Base-by-base conservation (phyloP, 2,329 filamentous ascomycete genomes). In the Myriosclerotinia curreyana region DNA sequence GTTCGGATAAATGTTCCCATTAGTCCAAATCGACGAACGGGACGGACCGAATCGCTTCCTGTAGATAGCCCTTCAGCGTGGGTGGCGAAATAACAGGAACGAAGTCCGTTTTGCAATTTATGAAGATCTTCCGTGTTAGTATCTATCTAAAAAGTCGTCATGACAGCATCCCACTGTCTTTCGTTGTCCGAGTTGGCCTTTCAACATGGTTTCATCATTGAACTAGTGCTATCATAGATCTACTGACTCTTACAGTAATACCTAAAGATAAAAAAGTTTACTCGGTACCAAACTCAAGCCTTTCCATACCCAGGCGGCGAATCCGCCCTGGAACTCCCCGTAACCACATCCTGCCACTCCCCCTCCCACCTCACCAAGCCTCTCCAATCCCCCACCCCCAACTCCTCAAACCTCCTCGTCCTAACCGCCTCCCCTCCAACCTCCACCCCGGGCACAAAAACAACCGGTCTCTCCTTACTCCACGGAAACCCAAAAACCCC, bases 351-450 rank as follows among this genome's bases (percentile, higher is more conserved):
- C 38, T 65, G 64, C 66, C 66, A 67, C 42, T 66, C 67, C 31
- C 65, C 67, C 7, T 68, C 66, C 25, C 50, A 63, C 0, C 60
- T 60, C 20, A 68, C 60, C 63, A 69, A n/a, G 1, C 20, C 44
- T 38, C 42, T 65, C 67, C 67, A 68, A 25, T 69, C 66, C 62
- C n/a, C 59, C 60, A 28, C 69, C 62, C 34, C 53, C 60, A 68
- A 59, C 50, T 68, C 66, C 42, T 66, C 66, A 61, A 70, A 69
- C 6, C 46, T 68, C 55, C 7, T 65, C 64, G 44, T 65, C 65
- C 36, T 64, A 3, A 60, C 48, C 64, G 5, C 54, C 63, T 36
- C 64, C 58, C 15, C 42, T 53, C 11, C 77, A 74, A 63, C 61
- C 28, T 60, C 53, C 5, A 69, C 62, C 2, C 52, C 65, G 2